Conservation (phyloP, 108 stramenopile genomes). For the Cylindrotheca closterium region DNA sequence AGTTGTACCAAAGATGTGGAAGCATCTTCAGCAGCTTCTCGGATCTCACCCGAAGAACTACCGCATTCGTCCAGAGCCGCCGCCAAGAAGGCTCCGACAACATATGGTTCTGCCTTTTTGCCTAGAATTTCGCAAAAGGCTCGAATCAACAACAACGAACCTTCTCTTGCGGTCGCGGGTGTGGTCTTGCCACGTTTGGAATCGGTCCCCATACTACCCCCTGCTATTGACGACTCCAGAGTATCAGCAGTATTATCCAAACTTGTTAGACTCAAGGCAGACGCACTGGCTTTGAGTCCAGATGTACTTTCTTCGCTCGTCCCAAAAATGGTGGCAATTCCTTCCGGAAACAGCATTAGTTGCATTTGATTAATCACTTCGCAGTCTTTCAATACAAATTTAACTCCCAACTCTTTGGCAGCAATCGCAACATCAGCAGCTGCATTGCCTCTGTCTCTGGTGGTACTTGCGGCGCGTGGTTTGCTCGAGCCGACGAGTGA, state of each 20-base stretch:
- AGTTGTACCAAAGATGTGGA: slow-evolving; percentile 56
- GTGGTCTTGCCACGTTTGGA: slow-evolving; percentile 71
- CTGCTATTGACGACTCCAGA: slow-evolving; percentile 31
- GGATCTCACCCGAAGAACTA: slow-evolving; percentile 53
- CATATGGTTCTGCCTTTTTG: slow-evolving; percentile 70
- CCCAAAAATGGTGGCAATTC: slow-evolving; percentile 59
- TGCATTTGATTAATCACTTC: slow-evolving; percentile 75
- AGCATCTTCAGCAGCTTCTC: slow-evolving; percentile 84
- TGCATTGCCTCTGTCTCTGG: slow-evolving; percentile 55
- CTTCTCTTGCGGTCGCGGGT: slow-evolving; percentile 82
- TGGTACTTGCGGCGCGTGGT: slow-evolving; percentile 73
- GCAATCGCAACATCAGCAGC: slow-evolving; percentile 80
- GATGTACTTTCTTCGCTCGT: slow-evolving; percentile 42
- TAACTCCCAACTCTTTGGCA: slow-evolving; percentile 57
- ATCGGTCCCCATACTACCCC: slow-evolving; percentile 48
- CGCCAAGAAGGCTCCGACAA: slow-evolving; percentile 74
- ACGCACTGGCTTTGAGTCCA: slow-evolving; percentile 74
- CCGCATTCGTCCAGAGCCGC: slow-evolving; percentile 84
- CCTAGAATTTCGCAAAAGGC: slow-evolving; percentile 80
- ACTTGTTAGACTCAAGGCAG: slow-evolving; percentile 71
- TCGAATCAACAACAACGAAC: slow-evolving; percentile 66
- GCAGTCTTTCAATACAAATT: slow-evolving; percentile 67
- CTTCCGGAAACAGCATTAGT: slow-evolving; percentile 65
- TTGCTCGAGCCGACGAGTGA: slow-evolving; percentile 48
- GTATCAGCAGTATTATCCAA: slow-evolving; percentile 45